Evolutionary conservation across 2,329 filamentous ascomycete genomes (phyloP), one percentile per base, ranked within the genome.

Genomic region (Ophiostoma pallidulum): DNA sequence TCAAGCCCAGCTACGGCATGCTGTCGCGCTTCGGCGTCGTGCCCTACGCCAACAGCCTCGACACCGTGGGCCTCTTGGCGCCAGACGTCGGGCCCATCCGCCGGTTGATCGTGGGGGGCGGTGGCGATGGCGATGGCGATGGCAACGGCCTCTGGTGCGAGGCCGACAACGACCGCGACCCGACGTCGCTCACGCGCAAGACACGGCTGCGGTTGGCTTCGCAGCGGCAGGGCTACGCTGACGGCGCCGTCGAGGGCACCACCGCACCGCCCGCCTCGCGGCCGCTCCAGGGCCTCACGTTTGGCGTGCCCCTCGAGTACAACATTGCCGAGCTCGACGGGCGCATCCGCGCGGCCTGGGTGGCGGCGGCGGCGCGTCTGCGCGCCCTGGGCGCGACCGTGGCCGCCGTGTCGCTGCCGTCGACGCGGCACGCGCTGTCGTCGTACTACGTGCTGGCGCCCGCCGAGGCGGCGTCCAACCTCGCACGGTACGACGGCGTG

Each of bases 401-500:
- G 12, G 77, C 87, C 10, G 77, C 85, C 2, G 77, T 97, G 14
- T 87, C 84, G 2, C 73, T 98, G 4, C 90, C 91, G 0, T 79
- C 82, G 1, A 98, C 91, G 1, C 83, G 80, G 53, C 82, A 86
- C 56, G 91, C 92, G 0, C 77, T 98, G 1, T 86, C 89, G 18
- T 86, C 92, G 29, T 98, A 98, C 69, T 98, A 98, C 64, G 78
- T 98, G 48, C 80, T 98, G 48, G 94, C 92, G 1, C 88, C 92
- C 0, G 91, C 92, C 14, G 92, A 98, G 66, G 92, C 92, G 4
- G 88, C 88, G 1, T 97, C 91, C 14, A 98, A 98, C 59, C 77
- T 98, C 2, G 87, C 92, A 49, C 96, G 94, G 63, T 98, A 96
- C 63, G 94, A 98, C 58, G 92, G 92, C 18, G 80, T 97, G n/a